phyloP scores from a whole-genome alignment of 2,329 filamentous ascomycete species.

The Bipolaris zeicola region DNA sequence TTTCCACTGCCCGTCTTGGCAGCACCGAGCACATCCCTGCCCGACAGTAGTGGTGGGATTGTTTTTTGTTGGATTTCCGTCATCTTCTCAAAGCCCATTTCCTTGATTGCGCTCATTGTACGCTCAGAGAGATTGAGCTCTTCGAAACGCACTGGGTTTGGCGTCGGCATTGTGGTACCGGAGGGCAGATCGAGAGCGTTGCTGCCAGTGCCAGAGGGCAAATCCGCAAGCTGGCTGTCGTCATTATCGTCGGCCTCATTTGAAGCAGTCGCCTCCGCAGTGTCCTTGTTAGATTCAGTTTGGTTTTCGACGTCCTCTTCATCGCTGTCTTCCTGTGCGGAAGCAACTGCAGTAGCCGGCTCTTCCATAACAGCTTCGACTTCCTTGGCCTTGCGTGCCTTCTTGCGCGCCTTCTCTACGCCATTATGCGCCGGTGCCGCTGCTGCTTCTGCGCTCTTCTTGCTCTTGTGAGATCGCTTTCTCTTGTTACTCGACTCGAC shows the following conservation, averaged over 20 bases:
- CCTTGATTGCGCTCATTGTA: conserved; percentile 84
- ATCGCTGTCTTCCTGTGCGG: conserved; percentile 43
- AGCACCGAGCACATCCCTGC: conserved; percentile 89
- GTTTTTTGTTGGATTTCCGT: conserved; percentile 89
- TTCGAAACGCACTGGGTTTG: conserved; percentile 72
- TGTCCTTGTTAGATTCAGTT: conserved; percentile 1
- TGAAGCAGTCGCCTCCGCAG: conserved; percentile 40
- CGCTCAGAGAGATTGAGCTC: conserved; percentile 86
- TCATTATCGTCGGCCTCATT: conserved; percentile 34
- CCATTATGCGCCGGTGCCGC: conserved; percentile 21
- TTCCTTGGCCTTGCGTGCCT: conserved; percentile 46
- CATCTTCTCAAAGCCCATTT: conserved; percentile 95
- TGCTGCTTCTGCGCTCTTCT: conserved; percentile 36
- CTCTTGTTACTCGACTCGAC: conserved; percentile 52
- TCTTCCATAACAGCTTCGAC: conserved; percentile 44
- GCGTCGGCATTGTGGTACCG: conserved; percentile 62
- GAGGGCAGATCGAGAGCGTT: conserved; percentile 58
- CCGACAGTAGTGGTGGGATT: conserved; percentile 83
- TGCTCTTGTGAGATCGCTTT: conserved; percentile 55
- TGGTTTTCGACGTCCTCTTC: conserved; percentile 42
- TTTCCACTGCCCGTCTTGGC: conserved; percentile 97
- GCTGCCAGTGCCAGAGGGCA: conserved; percentile 20
- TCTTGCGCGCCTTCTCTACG: conserved; percentile 39
- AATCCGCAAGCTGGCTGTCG: conserved; percentile 13
- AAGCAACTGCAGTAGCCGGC: conserved; percentile 22